A percentile compares a stretch with the other conserved stretches of the same genome.
Conservation (phyloP, 2,329 filamentous ascomycete species). For the Aureobasidium pullulans region DNA sequence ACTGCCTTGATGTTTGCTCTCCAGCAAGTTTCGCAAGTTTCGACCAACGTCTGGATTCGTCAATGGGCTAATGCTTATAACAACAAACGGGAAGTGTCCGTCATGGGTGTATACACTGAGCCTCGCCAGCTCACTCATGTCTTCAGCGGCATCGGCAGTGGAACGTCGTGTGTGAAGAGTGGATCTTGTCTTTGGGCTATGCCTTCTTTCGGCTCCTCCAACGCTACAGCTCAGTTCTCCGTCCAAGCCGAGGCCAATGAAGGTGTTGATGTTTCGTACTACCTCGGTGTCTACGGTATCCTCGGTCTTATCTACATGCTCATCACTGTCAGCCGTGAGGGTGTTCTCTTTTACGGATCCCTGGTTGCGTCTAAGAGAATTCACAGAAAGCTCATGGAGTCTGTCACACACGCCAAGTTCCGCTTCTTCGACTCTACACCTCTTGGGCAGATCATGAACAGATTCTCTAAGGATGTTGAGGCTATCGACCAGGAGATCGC, state of each 20-base stretch:
- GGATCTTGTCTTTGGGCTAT: constrained; percentile 44
- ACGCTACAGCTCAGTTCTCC: neutral
- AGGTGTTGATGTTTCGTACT: constrained; percentile 74
- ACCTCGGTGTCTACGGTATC: constrained; percentile 71
- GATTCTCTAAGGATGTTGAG: constrained; percentile 96
- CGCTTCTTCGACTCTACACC: constrained; percentile 97
- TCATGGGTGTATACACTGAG: constrained; percentile 28
- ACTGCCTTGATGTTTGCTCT: constrained; percentile 67
- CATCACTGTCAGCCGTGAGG: constrained; percentile 75
- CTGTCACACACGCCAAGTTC: constrained; percentile 84
- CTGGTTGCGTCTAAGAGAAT: constrained; percentile 79
- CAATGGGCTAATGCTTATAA: constrained; percentile 88
- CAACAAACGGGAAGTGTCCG: constrained; percentile 36
- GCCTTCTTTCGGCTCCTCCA: constrained; percentile 21
- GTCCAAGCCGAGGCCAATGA: constrained; percentile 19
- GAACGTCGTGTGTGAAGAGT: constrained; percentile 42
- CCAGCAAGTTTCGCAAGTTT: constrained; percentile 79
- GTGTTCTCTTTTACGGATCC: constrained; percentile 88
- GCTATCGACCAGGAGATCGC: constrained; percentile 93
- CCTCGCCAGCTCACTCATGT: constrained; percentile 35
- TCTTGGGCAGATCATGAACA: constrained; percentile 92
- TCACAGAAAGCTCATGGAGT: constrained; percentile 68
- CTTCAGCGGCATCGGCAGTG: constrained; percentile 32
- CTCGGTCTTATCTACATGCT: constrained; percentile 71
- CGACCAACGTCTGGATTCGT: constrained; percentile 89